Percentiles rank a stretch among this genome's conserved stretches.
Evolutionary conservation across 257 asterid genomes (phyloP).

Genomic region (Misopates orontium): DNA sequence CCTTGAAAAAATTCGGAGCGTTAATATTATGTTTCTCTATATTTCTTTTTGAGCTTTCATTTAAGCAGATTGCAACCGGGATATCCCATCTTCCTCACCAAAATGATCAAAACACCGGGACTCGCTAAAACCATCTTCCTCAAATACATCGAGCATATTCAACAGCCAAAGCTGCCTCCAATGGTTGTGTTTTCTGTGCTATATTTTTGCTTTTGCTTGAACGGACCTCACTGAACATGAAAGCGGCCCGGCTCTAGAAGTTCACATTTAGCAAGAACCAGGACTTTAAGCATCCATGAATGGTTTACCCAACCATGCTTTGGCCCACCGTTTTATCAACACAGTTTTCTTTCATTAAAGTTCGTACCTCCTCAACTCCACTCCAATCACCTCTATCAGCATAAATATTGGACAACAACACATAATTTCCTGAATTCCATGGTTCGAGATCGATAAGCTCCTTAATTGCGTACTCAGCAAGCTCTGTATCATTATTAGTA

Average conservation of each 20-base stretch:
- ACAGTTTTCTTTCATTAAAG: slow-evolving; percentile 26
- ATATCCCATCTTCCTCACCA: not conserved
- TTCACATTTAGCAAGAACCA: slow-evolving; percentile 1
- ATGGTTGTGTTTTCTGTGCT: not conserved
- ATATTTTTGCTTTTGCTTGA: not conserved
- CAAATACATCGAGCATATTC: too few species aligned
- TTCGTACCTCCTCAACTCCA: slow-evolving; percentile 37
- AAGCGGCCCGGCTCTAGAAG: not conserved
- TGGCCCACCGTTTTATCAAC: slow-evolving; percentile 34
- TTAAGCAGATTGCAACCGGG: slow-evolving; percentile 12
- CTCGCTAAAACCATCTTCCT: not conserved
- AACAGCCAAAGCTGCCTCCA: not conserved
- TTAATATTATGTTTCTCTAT: not conserved
- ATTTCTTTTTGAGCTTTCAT: not conserved
- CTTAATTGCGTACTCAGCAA: slow-evolving; percentile 39
- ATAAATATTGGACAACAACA: slow-evolving; percentile 43
- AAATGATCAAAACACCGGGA: not conserved
- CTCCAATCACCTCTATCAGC: slow-evolving; percentile 39
- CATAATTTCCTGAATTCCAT: slow-evolving; percentile 45
- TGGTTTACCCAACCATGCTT: slow-evolving; percentile 27
- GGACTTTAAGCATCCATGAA: not conserved
- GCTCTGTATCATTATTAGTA: slow-evolving; percentile 24
- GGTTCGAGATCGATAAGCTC: slow-evolving; percentile 40
- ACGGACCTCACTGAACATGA: not conserved
- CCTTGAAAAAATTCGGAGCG: not conserved